Evolutionary conservation across 768 basidiomycete species (phyloP).

Genomic region (Suillus placidus): DNA sequence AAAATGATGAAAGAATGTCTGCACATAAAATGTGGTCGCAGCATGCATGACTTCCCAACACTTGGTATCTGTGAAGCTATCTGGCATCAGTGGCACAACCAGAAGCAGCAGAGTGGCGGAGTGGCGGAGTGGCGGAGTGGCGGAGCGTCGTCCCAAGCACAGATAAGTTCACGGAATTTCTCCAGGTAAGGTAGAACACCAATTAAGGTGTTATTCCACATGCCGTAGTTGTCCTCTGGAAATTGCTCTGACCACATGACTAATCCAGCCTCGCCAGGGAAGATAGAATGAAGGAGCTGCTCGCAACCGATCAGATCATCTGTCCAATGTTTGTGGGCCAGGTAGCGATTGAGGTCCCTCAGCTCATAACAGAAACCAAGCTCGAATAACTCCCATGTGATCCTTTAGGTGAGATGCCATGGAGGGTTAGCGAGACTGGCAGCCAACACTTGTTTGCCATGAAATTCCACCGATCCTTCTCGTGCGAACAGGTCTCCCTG

Average conservation of each 20-base stretch:
- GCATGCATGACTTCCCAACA: neutral
- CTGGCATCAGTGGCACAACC: neutral
- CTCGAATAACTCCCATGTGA: constrained; percentile 20
- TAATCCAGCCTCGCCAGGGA: neutral
- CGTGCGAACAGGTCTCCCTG: neutral
- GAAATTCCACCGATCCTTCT: neutral
- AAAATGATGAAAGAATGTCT: constrained; percentile 10
- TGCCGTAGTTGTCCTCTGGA: neutral
- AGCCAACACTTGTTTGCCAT: neutral
- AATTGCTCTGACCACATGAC: constrained; percentile 5
- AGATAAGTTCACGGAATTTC: neutral
- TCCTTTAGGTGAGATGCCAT: neutral
- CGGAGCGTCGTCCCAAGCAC: neutral
- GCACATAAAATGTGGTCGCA: neutral
- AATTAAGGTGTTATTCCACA: constrained; percentile 1
- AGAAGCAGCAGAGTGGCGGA: too few species aligned
- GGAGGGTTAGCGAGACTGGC: constrained; percentile 1
- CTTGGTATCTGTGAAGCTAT: neutral
- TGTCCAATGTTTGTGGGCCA: neutral
- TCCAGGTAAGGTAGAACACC: neutral
- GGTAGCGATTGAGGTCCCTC: constrained; percentile 13
- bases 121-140: too few species aligned
- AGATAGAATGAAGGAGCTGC: neutral
- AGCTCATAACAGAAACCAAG: constrained; percentile 23
- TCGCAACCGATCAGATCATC: neutral